These are phyloP conservation scores for Stentor coeruleus DNA, from an alignment of 73 alveolate genomes.

Conservation along the genomic window DNA sequence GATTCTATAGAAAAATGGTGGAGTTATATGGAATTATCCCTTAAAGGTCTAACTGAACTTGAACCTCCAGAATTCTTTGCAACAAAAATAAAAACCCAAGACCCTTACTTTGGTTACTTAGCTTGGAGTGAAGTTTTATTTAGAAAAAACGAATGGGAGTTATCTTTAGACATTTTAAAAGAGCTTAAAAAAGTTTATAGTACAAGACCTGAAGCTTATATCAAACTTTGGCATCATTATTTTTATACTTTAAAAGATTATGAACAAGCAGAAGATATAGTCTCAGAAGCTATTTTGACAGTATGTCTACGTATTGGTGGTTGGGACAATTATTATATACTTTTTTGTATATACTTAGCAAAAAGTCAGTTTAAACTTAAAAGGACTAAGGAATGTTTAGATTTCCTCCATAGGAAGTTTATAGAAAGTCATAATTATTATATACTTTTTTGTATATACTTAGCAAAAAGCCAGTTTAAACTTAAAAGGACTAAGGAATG, in stretches of 20 bases:
- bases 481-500: no score
- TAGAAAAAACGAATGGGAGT: neutral
- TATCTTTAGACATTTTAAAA: neutral
- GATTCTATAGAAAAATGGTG: neutral
- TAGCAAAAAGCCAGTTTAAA: no score
- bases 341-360: neutral
- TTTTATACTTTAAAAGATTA: neutral
- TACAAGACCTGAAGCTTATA: constrained; percentile 17
- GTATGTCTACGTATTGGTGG: neutral
- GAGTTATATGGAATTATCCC: constrained; percentile 2
- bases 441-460: no score
- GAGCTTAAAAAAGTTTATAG: neutral
- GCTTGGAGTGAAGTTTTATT: neutral
- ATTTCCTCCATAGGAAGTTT: neutral
- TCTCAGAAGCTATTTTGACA: constrained; percentile 9
- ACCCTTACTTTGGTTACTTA: neutral
- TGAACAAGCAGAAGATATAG: constrained; percentile 11
- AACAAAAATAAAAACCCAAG: neutral
- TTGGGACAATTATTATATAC: neutral
- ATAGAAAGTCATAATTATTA: no score
- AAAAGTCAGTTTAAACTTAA: neutral
- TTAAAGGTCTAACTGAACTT: neutral
- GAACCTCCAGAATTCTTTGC: constrained; percentile 18
- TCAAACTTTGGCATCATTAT: neutral
- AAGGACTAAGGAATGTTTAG: neutral